A percentile compares a stretch with the other conserved stretches of the same genome.
These are phyloP conservation scores for Scytalidium lignicola DNA, from an alignment of 2,329 filamentous ascomycete species.

Conservation along the genomic window DNA sequence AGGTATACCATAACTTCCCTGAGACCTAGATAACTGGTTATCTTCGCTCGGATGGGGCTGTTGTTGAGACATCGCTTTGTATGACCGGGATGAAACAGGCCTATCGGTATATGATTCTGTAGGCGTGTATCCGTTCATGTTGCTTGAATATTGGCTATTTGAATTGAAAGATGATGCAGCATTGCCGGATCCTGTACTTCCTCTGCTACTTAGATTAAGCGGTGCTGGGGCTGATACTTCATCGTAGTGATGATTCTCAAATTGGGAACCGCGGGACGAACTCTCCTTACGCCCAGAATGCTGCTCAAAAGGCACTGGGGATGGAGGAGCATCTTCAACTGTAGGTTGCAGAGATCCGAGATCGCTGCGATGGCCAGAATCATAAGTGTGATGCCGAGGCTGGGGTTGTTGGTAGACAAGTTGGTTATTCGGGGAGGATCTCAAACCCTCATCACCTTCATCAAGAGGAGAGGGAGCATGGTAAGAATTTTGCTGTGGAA, in stretches of 20 bases:
- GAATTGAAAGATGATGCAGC: conserved; percentile 9
- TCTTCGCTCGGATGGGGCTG: conserved; percentile 18
- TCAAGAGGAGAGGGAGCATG: conserved; percentile 22
- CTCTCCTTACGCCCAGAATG: conserved; percentile 14
- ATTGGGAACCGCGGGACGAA: conserved; percentile 14
- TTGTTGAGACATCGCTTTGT: conserved; percentile 14
- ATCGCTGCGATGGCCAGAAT: conserved; percentile 28
- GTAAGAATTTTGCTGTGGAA: conserved; percentile 21
- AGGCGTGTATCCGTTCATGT: conserved; percentile 19
- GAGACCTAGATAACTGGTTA: conserved; percentile 6
- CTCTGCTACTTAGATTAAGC: conserved; percentile 22
- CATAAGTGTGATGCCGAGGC: conserved; percentile 28
- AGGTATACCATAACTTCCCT: conserved; percentile 35
- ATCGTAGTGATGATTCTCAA: conserved; percentile 21
- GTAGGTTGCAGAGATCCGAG: conserved; percentile 41
- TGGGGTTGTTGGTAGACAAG: conserved; percentile 22
- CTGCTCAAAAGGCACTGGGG: conserved; percentile 16
- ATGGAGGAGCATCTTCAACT: conserved; percentile 36
- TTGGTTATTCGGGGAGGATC: conserved; percentile 7
- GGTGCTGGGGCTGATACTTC: conserved; percentile 25
- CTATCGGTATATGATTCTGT: conserved; percentile 16
- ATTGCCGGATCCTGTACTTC: conserved; percentile 20
- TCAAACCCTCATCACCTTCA: conserved; percentile 19
- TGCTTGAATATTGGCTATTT: conserved; percentile 21
- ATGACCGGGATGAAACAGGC: conserved; percentile 19